Base-by-base conservation (phyloP, 2,329 filamentous ascomycete genomes). In the Clarireedia sp. region DNA sequence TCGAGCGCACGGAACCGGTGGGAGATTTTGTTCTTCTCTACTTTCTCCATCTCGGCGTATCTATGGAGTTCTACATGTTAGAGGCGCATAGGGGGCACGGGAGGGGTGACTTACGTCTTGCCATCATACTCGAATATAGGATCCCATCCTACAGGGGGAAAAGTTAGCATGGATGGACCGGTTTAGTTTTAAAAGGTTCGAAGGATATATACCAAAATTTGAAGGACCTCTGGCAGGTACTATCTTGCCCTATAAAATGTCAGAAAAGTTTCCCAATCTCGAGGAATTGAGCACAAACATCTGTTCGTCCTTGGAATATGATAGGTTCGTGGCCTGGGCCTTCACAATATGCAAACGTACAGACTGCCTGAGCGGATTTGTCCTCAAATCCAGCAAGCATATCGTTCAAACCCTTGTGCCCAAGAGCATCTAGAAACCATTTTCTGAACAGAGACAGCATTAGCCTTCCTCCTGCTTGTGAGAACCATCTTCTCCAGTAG, bases 111-210 rank as follows among this genome's bases (percentile, higher is more conserved):
- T 49, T 62, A 69, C 75, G 94, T 99, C 73, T 89, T 76, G 43
- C 91, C 91, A 61, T 95, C 80, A 64, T 95, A 92, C 73, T 99
- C 94, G 66, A 99, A 99, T 61, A 95, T 86, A 2, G 94, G 83
- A 71, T 99, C 94, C 94, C 94, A 99, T 46, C 92, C 91, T 95
- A 60, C n/a, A 48, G 62, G 62, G 63, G 29, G 55, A 47, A 50
- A 54, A 24, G 14, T 48, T 58, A 47, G 45, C 46, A 23, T 21
- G 57, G 14, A 21, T 56, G 12, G n/a, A 23, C 10, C 40, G 21
- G 47, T 16, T 49, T 43, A 41, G 16, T 33, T 46, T 46, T 17
- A 38, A 45, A 1, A 2, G 36, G 12, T 8, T 10, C 54, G 14
- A 17, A 46, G 5, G 40, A 72, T 83, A 73, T 83, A 73, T 75